Base-by-base conservation (phyloP, 164 flowering plant species). In the Protea cynaroides region DNA sequence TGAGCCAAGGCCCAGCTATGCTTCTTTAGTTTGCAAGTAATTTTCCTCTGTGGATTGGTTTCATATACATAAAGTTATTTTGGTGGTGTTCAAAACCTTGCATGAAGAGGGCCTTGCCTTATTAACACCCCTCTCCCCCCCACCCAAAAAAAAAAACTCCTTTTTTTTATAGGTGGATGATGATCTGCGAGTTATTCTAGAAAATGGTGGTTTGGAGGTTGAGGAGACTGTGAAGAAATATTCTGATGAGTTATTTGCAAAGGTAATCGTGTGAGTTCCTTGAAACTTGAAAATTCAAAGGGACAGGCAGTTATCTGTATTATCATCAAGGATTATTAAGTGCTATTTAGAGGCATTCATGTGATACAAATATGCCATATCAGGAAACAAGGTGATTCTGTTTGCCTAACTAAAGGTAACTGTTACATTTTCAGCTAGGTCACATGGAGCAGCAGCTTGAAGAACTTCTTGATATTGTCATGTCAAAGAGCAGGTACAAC, bases 401-500 rank as follows among this genome's bases (percentile, higher is more conserved):
- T 22, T 40, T 61, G 40, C 34, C 34, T 29, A 68, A 36, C 54
- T 62, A 19, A 44, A 25, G 21, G 18, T 21, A 19, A 15, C 23
- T 49, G 14, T 59, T 59, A 23, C 29, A n/a, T 60, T 69, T 72
- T 40, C 82, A 90, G 93, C 79, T 90, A 37, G 70, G 55, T 34
- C 69, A 74, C 68, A 83, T 84, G 92, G 89, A 85, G 71, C 71
- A 70, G 73, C 79, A 82, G 68, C 86, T 88, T 60, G 94, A 90
- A 69, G 75, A 80, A 64, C 74, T 82, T 63, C 83, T 90, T 52
- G 78, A 84, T 71, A 53, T 62, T 54, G 65, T 83, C 21, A 65
- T 75, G 78, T 72, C 85, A 56, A 78, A 47, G 56, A 78, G 82
- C 84, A 81, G 94, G 94, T 82, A 72, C 47, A 34, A 63, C 22